These are phyloP conservation scores for Russula ochroleuca DNA, from an alignment of 768 basidiomycete species.

Conservation along the genomic window DNA sequence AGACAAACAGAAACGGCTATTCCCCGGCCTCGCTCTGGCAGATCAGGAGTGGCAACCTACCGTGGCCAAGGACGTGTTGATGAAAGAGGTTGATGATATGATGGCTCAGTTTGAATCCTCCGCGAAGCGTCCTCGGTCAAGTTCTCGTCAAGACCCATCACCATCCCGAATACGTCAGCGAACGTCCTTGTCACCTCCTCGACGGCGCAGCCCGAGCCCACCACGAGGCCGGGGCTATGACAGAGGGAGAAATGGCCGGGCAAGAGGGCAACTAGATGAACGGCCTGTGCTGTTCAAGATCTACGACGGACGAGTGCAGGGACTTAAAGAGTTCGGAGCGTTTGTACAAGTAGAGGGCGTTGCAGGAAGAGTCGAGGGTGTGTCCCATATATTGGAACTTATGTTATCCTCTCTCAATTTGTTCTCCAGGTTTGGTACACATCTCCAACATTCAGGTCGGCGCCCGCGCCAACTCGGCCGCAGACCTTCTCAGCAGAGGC, in stretches of 20 bases:
- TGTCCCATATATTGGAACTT: conserved; percentile 31
- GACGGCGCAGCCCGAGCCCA: conserved; percentile 55
- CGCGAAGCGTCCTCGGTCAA: conserved; percentile 53
- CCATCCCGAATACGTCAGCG: conserved; percentile 60
- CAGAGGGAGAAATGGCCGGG: conserved; percentile 40
- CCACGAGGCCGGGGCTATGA: conserved; percentile 50
- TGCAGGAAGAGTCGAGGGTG: conserved; percentile 83
- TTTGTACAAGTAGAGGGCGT: conserved; percentile 90
- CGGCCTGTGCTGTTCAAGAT: conserved; percentile 90
- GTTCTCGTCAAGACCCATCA: conserved; percentile 35
- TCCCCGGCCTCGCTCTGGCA: conserved; percentile 83
- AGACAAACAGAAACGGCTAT: conserved; percentile 78
- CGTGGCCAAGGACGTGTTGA: conserved; percentile 69
- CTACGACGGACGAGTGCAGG: conserved; percentile 80
- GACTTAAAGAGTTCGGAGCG: conserved; percentile 92
- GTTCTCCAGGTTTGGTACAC: conserved; percentile 83
- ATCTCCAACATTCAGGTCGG: conserved; percentile 88
- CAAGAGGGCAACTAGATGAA: conserved; percentile 59
- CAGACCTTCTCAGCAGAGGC: conserved; percentile 79
- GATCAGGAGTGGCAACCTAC: conserved; percentile 64
- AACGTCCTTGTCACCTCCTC: conserved; percentile 45
- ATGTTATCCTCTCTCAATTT: conserved; percentile 12
- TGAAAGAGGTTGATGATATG: conserved; percentile 87
- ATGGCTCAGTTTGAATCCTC: conserved; percentile 70
- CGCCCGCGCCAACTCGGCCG: conserved; percentile 78